These are phyloP conservation scores for Cordyceps javanica DNA, from an alignment of 2,329 filamentous ascomycete genomes.

Conservation along the genomic window DNA sequence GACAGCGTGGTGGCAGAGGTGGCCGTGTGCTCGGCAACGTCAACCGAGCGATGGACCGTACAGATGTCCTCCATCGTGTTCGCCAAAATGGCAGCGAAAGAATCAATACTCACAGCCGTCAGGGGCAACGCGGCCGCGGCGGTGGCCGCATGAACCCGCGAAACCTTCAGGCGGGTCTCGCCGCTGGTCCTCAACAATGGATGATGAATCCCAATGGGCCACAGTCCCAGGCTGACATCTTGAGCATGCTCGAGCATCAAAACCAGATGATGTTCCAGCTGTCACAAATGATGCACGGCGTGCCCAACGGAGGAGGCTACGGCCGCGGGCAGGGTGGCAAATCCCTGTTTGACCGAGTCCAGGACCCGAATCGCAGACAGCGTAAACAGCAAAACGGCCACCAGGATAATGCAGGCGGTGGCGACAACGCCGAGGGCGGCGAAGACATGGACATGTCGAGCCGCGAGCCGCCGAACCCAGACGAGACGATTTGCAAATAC, in stretches of 20 bases:
- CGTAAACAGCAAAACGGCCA: conserved; percentile 38
- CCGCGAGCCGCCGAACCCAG: conserved; percentile 50
- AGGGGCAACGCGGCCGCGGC: conserved; percentile 46
- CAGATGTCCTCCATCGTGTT: conserved; percentile 74
- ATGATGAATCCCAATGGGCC: conserved; percentile 33
- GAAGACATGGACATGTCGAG: conserved; percentile 60
- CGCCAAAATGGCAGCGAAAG: conserved; percentile 68
- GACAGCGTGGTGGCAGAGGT: conserved; percentile 58
- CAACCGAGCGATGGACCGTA: conserved; percentile 74
- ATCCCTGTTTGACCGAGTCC: conserved; percentile 71
- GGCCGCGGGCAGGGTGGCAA: conserved; percentile 38
- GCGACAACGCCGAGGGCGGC: conserved; percentile 33
- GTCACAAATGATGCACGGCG: conserved; percentile 56
- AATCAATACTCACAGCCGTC: conserved; percentile 71
- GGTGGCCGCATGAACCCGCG: conserved; percentile 49
- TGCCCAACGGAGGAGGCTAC: conserved; percentile 43
- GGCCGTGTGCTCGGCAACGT: conserved; percentile 83
- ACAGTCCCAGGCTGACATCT: conserved; percentile 48
- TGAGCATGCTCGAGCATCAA: conserved; percentile 81
- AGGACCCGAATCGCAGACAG: conserved; percentile 45
- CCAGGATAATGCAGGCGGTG: conserved; percentile 29
- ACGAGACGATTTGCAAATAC: conserved; percentile 76
- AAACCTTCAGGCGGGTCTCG: conserved; percentile 45
- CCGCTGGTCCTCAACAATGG: conserved; percentile 34
- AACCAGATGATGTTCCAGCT: conserved; percentile 79